phyloP scores from a whole-genome alignment of 1,284 basidiomycete species.

The Trametes polyzona region DNA sequence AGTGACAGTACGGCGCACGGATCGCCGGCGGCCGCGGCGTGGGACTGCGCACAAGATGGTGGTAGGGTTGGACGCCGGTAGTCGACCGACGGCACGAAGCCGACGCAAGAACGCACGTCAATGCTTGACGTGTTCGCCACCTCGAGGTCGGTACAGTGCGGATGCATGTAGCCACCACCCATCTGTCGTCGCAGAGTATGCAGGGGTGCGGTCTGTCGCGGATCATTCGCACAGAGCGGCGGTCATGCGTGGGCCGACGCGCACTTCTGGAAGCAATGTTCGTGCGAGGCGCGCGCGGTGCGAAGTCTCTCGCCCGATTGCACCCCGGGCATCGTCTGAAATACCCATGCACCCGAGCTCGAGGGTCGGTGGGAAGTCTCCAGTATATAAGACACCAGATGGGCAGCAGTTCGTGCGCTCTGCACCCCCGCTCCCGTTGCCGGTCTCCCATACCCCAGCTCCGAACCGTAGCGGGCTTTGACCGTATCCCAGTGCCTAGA shows the following conservation, averaged over 20 bases:
- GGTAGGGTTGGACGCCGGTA: no score
- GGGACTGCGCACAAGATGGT: no score
- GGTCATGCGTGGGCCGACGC: background rate
- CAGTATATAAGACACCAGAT: background rate
- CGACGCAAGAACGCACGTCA: no score
- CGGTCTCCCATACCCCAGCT: background rate
- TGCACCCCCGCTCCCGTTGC: background rate
- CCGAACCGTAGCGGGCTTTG: conserved; percentile 3
- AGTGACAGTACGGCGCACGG: no score
- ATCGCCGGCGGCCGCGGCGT: no score
- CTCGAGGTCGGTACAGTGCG: no score
- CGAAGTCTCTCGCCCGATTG: background rate
- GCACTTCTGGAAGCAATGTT: background rate
- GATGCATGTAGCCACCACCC: no score
- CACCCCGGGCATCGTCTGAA: background rate
- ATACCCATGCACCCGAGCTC: background rate
- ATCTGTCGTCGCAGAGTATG: background rate
- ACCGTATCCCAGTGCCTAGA: background rate
- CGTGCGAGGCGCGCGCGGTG: background rate
- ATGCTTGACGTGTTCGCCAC: no score
- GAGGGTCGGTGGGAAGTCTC: background rate
- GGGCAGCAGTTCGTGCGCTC: background rate
- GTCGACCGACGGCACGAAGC: no score
- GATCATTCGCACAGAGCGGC: background rate
- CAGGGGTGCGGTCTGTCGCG: background rate